Base-by-base conservation (phyloP, 2,329 filamentous ascomycete species). In the Penicillium sclerotiorum region DNA sequence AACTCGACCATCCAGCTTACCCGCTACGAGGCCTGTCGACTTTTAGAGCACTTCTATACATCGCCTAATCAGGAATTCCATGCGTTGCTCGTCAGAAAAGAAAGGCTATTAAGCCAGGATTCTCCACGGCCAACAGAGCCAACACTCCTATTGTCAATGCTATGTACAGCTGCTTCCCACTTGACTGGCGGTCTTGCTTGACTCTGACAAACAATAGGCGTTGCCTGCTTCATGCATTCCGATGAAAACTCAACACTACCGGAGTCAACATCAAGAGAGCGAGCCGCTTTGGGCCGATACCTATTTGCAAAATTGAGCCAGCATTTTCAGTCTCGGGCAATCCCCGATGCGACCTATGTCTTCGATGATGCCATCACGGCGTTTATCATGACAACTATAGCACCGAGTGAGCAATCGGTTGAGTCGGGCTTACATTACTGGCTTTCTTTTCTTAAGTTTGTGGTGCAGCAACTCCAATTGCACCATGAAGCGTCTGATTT, bases 31-130 rank as follows among this genome's bases (percentile, higher is more conserved):
- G 45, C 45, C 30, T 47, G 45, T 42, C 45, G 37, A n/a, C 45
- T 47, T 36, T 36, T 47, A 17, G 45, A 47, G 13, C 38, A 47
- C 17, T 47, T 47, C 22, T 47, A 36, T 28, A 40, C 28, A n/a
- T 47, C 45, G 18, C 45, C 45, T 15, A 47, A 47, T 21, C 45
- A 47, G 30, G 45, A 47, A 36, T 47, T 41, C 6, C 45, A 47
- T 28, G 15, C 37, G 41, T 20, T 36, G 9, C 45, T 47, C 8
- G 9, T 47, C 13, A 28, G 45, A 30, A 35, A 35, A 37, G 45
- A 47, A 23, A 25, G 45, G 35, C 27, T 47, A 27, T 30, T 47
- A 21, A 42, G 42, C 36, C 45, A 42, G 13, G 11, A 21, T 25
- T 20, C 38, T 8, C 45, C 45, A 20, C 20, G 45, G 8, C 37